Evolutionary conservation across 352 stramenopile species (phyloP).

Genomic region (Phytopythium vexans): DNA sequence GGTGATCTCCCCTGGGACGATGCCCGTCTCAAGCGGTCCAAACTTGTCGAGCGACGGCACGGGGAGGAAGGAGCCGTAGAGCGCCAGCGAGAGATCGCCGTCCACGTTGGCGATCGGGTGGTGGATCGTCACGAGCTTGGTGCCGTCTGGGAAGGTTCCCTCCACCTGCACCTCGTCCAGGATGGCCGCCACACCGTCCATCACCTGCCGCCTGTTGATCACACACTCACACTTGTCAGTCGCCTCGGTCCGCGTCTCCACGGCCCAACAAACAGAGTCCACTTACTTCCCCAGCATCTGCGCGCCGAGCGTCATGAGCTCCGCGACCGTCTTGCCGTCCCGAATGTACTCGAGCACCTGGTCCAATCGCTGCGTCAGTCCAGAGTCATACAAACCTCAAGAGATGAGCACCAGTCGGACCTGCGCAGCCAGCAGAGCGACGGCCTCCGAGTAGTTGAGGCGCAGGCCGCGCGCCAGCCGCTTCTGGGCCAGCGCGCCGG

Average conservation of each 20-base stretch:
- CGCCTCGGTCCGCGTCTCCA: neutral
- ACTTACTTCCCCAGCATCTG: constrained; percentile 67
- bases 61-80: constrained; percentile 95
- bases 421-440: constrained; percentile 92
- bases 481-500: constrained; percentile 92
- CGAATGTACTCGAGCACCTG: constrained; percentile 95
- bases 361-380: neutral
- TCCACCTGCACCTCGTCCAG: constrained; percentile 96
- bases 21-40: constrained; percentile 14
- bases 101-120: constrained; percentile 88
- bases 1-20: constrained; percentile 57
- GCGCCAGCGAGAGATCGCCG: constrained; percentile 88
- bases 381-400: no score
- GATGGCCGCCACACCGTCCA: constrained; percentile 89
- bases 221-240: neutral
- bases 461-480: constrained; percentile 88
- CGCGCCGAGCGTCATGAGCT: constrained; percentile 87
- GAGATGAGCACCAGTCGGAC: constrained; percentile 1
- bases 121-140: constrained; percentile 96
- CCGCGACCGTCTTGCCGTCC: constrained; percentile 85
- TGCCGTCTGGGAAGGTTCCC: constrained; percentile 97
- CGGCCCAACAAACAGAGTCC: neutral
- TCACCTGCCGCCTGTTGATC: constrained; percentile 76
- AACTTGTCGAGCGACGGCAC: constrained; percentile 80
- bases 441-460: constrained; percentile 93